These are phyloP conservation scores for Thermothielavioides terrestris DNA, from an alignment of 495 filamentous ascomycete species.

Conservation along the genomic window DNA sequence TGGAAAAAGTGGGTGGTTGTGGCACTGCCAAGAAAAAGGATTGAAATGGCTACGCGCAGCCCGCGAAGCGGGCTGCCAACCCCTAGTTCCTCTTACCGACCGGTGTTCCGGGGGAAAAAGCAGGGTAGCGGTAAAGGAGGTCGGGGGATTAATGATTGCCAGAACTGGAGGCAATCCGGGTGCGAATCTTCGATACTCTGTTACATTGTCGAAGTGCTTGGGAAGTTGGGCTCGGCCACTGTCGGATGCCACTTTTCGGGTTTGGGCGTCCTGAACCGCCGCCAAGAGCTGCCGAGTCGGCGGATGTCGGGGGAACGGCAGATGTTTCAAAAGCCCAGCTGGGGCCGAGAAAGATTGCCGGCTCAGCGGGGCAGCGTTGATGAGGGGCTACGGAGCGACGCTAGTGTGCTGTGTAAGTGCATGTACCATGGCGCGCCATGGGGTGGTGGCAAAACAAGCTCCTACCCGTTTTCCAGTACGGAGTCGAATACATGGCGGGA, in stretches of 20 bases:
- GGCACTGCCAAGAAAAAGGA: no score
- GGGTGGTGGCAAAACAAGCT: no score
- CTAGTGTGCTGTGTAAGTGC: no score
- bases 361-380: not conserved
- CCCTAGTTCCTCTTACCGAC: no score
- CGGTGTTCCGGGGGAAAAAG: no score
- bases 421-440: no score
- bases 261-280: not conserved
- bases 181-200: no score
- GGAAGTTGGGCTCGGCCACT: conserved; percentile 6
- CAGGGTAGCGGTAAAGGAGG: not conserved
- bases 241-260: conserved; percentile 1
- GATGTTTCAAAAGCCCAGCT: not conserved
- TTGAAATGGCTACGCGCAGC: no score
- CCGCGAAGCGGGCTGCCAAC: no score
- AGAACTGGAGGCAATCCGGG: not conserved
- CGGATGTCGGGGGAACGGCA: conserved; percentile 22
- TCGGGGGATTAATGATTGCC: not conserved
- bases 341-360: conserved; percentile 11
- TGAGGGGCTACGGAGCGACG: not conserved
- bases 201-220: not conserved
- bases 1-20: no score
- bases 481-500: no score
- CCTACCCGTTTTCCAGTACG: no score
- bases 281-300: conserved; percentile 19